These are phyloP conservation scores for Erysimum cheiranthoides DNA, from an alignment of 345 rosid genomes.

Conservation along the genomic window DNA sequence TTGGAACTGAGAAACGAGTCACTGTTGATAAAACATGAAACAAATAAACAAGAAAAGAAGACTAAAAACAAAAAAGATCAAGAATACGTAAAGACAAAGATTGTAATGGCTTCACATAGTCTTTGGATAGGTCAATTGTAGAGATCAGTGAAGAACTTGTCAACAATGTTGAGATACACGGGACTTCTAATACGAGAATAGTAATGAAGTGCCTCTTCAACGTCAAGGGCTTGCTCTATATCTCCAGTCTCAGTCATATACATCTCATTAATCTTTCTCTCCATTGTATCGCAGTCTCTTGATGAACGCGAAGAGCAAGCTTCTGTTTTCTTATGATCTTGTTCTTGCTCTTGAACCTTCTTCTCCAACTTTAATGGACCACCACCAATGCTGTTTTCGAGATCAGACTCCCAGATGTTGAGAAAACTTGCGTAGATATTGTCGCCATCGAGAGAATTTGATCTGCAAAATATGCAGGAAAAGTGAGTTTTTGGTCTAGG, in stretches of 20 bases:
- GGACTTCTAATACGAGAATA: constrained; percentile 83
- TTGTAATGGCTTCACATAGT: background rate
- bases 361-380: constrained; percentile 25
- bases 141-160: constrained; percentile 77
- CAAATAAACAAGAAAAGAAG: constrained; percentile 20
- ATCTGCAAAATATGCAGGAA: constrained; percentile 41
- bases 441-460: constrained; percentile 39
- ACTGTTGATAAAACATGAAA: constrained; percentile 1
- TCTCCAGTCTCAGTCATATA: constrained; percentile 74
- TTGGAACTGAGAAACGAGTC: background rate
- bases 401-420: constrained; percentile 45
- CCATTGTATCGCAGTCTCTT: constrained; percentile 46
- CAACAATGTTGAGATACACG: constrained; percentile 74
- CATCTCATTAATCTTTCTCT: constrained; percentile 76
- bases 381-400: constrained; percentile 28
- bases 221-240: constrained; percentile 78
- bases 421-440: constrained; percentile 42
- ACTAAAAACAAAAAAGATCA: constrained; percentile 8
- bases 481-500: constrained; percentile 45
- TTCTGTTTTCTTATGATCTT: constrained; percentile 29
- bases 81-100: background rate
- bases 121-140: constrained; percentile 46
- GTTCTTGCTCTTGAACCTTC: constrained; percentile 22
- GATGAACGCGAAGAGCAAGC: constrained; percentile 25
- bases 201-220: constrained; percentile 91